A percentile compares a stretch with the other conserved stretches of the same genome.
Conservation (phyloP, 192 early-diverging fungal species). For the Chytriomyces sp. region DNA sequence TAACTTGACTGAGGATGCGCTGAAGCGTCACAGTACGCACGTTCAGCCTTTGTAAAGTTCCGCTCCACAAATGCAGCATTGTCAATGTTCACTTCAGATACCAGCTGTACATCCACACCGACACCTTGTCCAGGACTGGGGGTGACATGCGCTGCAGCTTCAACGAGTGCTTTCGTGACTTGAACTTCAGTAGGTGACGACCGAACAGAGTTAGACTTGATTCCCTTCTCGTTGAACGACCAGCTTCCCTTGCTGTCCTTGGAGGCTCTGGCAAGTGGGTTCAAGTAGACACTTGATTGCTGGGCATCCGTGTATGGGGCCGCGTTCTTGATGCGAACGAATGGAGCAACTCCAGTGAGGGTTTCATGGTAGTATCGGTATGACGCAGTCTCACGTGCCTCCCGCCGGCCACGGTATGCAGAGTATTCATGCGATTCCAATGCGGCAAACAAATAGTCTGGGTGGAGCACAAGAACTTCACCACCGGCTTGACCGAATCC, state of each 20-base stretch:
- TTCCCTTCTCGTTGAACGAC: constrained; percentile 59
- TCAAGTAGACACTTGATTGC: constrained; percentile 83
- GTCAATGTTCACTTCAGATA: constrained; percentile 78
- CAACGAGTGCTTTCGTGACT: constrained; percentile 57
- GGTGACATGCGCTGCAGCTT: constrained; percentile 45
- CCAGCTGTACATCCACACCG: constrained; percentile 85
- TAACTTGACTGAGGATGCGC: constrained; percentile 82
- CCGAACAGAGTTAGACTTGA: constrained; percentile 30
- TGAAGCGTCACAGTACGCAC: constrained; percentile 73
- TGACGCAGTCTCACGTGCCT: constrained; percentile 72
- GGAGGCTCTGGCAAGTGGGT: constrained; percentile 82
- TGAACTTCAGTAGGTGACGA: constrained; percentile 55
- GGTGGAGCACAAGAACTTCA: constrained; percentile 84
- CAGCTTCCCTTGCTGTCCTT: constrained; percentile 76
- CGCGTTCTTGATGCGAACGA: constrained; percentile 85
- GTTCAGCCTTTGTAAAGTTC: constrained; percentile 87
- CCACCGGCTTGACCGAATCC: constrained; percentile 96
- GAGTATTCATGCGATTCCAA: constrained; percentile 73
- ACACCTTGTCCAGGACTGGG: constrained; percentile 40
- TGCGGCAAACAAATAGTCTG: constrained; percentile 82
- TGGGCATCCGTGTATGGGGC: constrained; percentile 84
- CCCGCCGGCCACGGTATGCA: constrained; percentile 71
- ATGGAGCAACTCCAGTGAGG: constrained; percentile 78
- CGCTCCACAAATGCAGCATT: constrained; percentile 87
- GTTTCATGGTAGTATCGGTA: constrained; percentile 93